Evolutionary conservation across 2,329 filamentous ascomycete genomes (phyloP), one percentile per base, ranked within the genome.

Genomic region (Clonostachys solani): DNA sequence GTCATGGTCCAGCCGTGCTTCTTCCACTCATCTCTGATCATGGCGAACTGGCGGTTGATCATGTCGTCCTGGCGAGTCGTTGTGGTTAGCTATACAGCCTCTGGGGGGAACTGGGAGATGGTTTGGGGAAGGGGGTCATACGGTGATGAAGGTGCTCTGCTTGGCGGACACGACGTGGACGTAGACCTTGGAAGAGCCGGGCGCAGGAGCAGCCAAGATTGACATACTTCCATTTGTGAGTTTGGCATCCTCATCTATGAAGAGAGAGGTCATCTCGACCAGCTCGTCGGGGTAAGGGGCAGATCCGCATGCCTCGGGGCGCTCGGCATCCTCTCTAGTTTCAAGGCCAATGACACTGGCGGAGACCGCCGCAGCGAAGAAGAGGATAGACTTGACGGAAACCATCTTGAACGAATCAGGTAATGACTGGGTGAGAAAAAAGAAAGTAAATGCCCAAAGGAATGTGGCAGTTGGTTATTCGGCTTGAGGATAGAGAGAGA

Each of bases 1-100:
- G 49, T 53, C 54, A 67, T 64, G n/a, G 49, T 48, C 50, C 44
- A 34, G 37, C 48, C 48, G 34, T 40, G 36, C 15, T 51, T 41
- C 38, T 53, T 53, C 45, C 52, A 64, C 45, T 56, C 54, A 5
- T 49, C 46, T 35, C 56, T 57, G 42, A 64, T 46, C 6, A 59
- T 54, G 5, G 50, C 29, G 41, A 62, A 49, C 54, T 65, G 57
- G 36, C 52, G 49, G 18, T 49, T 33, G 15, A 61, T 41, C 35
- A 49, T 53, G 18, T 49, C 43, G 34, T 60, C 47, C 51, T 58
- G 23, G 10, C 13, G n/a, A 33, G 19, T 36, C 33, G 23, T 16
- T 44, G 5, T 36, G 23, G 13, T 12, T 13, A 17, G 40, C 12
- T 6, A 2, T 1, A 13, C 5, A 16, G 40, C 12, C 40, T 41